These are phyloP conservation scores for Salix dunnii DNA, from an alignment of 345 rosid species.

Conservation along the genomic window DNA sequence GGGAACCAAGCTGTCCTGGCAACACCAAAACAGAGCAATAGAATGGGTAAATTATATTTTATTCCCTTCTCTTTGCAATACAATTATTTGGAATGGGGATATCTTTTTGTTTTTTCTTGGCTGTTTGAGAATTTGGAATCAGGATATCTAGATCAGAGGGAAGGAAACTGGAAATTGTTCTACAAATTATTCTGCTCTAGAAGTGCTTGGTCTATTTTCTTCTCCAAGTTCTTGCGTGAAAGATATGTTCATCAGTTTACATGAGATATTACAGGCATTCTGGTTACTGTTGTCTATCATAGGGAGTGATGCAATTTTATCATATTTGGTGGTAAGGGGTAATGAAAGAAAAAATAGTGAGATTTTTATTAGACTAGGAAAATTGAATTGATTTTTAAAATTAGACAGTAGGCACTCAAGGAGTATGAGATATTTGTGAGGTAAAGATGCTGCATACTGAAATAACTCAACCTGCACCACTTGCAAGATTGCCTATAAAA, in stretches of 20 bases:
- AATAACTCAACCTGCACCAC: too few relatives aligned
- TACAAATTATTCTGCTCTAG: background rate
- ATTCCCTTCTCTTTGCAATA: background rate
- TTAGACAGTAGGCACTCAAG: too few relatives aligned
- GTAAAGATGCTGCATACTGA: too few relatives aligned
- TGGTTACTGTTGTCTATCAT: background rate
- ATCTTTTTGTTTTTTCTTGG: too few relatives aligned
- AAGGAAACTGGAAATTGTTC: background rate
- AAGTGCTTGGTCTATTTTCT: too few relatives aligned
- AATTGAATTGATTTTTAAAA: too few relatives aligned
- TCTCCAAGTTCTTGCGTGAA: background rate
- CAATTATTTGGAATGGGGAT: background rate
- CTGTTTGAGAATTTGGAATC: background rate
- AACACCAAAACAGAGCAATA: constrained; percentile 1
- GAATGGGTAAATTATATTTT: constrained; percentile 9
- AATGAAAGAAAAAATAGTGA: background rate
- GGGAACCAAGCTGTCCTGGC: constrained; percentile 11
- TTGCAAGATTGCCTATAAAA: too few relatives aligned
- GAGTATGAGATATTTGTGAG: too few relatives aligned
- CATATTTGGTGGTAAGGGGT: background rate
- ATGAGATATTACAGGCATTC: background rate
- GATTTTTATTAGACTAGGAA: background rate
- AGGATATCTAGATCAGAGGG: background rate
- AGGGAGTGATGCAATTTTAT: background rate
- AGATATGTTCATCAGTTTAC: background rate